phyloP scores from a whole-genome alignment of 2,329 filamentous ascomycete species.

The Xylariales sp. region DNA sequence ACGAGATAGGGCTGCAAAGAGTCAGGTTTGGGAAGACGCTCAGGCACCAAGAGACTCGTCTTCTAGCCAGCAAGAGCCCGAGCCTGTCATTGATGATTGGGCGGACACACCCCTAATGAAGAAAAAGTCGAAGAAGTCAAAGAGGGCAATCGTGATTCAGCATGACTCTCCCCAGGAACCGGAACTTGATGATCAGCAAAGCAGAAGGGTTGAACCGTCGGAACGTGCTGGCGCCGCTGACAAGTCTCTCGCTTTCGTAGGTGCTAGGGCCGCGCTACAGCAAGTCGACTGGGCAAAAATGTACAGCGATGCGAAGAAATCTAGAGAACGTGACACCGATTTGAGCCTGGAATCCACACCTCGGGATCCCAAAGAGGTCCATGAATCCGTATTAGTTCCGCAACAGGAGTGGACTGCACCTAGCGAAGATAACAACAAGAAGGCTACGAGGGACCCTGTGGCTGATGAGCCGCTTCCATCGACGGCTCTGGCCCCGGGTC shows the following conservation, averaged over 20 bases:
- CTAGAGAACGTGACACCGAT: conserved; percentile 5
- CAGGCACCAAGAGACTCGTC: conserved; percentile 28
- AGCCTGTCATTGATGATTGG: conserved; percentile 42
- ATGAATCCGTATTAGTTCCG: conserved; percentile 26
- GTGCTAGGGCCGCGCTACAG: conserved; percentile 19
- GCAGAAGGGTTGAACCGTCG: not conserved
- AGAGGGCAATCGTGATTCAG: conserved; percentile 45
- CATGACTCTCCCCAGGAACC: conserved; percentile 34
- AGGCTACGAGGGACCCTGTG: conserved; percentile 43
- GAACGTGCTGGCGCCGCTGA: conserved; percentile 29
- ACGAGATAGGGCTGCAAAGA: conserved; percentile 55
- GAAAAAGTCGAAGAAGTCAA: conserved; percentile 46
- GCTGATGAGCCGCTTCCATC: conserved; percentile 36
- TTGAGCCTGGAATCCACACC: not conserved
- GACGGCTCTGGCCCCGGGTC: conserved; percentile 27
- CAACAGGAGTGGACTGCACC: conserved; percentile 47
- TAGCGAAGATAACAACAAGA: conserved; percentile 60
- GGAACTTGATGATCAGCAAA: conserved; percentile 1
- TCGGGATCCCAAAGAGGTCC: conserved; percentile 34
- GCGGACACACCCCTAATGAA: conserved; percentile 43
- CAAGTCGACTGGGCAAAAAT: conserved; percentile 33
- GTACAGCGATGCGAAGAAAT: conserved; percentile 28
- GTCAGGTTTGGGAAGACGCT: conserved; percentile 44
- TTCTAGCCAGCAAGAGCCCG: conserved; percentile 40
- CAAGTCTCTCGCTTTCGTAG: conserved; percentile 31